Percentiles rank a stretch among this genome's conserved stretches.
Evolutionary conservation across 345 rosid species (phyloP).

Genomic region (Pistacia atlantica): DNA sequence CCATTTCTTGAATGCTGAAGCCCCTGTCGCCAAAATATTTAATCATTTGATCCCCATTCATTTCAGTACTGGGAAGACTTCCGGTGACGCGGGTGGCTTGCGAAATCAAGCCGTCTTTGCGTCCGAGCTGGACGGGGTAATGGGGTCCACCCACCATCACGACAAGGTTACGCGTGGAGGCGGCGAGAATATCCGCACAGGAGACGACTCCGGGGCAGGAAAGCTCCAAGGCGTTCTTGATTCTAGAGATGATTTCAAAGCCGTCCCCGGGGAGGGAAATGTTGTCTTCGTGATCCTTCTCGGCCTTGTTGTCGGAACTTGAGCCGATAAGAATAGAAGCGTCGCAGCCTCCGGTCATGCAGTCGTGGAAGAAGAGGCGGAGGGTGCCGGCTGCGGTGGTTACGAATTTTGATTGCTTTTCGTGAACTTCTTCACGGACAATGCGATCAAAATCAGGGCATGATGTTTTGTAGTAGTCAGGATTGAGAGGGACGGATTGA

Average conservation of each 20-base stretch:
- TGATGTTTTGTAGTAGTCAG: slow-evolving; percentile 48
- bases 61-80: slow-evolving; percentile 38
- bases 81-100: slow-evolving; percentile 33
- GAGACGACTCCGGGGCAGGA: slow-evolving; percentile 61
- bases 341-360: slow-evolving; percentile 67
- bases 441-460: slow-evolving; percentile 55
- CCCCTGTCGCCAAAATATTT: slow-evolving; percentile 45
- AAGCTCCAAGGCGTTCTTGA: slow-evolving; percentile 55
- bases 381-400: slow-evolving; percentile 64
- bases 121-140: slow-evolving; percentile 44
- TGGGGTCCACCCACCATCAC: slow-evolving; percentile 64
- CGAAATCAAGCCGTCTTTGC: slow-evolving; percentile 57
- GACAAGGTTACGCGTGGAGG: slow-evolving; percentile 56
- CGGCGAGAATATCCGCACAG: slow-evolving; percentile 59
- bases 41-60: slow-evolving; percentile 42
- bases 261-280: slow-evolving; percentile 60
- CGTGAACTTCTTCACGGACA: slow-evolving; percentile 37
- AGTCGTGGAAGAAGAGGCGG: slow-evolving; percentile 62
- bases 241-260: slow-evolving; percentile 43
- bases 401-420: slow-evolving; percentile 38
- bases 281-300: slow-evolving; percentile 54
- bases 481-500: slow-evolving; percentile 22
- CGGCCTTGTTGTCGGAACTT: slow-evolving; percentile 52
- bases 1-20: slow-evolving; percentile 45
- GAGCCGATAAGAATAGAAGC: slow-evolving; percentile 56